These are phyloP conservation scores for Coleophoma crateriformis DNA, from an alignment of 2,329 filamentous ascomycete genomes.

Conservation along the genomic window DNA sequence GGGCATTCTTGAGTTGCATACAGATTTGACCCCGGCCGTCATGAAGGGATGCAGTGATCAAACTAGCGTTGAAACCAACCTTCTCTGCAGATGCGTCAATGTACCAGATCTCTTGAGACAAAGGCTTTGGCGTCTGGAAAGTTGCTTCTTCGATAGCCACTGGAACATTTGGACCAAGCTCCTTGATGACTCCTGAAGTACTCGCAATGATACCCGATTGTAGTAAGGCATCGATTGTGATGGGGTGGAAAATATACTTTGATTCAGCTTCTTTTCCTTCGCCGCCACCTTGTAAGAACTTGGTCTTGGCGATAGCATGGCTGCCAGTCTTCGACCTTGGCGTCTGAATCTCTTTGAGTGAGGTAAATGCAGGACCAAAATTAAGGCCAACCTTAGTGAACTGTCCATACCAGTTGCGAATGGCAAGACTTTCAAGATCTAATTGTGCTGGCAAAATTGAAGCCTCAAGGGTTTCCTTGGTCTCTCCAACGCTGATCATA, in stretches of 20 bases:
- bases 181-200: conserved; percentile 1
- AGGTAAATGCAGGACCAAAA: conserved; percentile 18
- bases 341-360: background rate
- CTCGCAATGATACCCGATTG: conserved; percentile 34
- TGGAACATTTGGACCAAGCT: background rate
- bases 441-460: background rate
- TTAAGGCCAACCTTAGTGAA: conserved; percentile 17
- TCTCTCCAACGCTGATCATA: background rate
- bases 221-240: conserved; percentile 50
- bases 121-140: background rate
- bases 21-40: background rate
- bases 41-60: background rate
- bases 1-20: background rate
- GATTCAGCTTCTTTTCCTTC: conserved; percentile 1
- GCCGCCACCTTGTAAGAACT: background rate
- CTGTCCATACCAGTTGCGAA: conserved; percentile 6
- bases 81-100: background rate
- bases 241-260: conserved; percentile 42
- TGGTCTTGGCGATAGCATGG: conserved; percentile 1
- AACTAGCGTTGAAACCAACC: background rate
- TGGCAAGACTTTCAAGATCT: conserved; percentile 3
- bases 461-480: background rate
- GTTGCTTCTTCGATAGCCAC: background rate
- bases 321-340: background rate
- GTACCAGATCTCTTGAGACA: background rate